Evolutionary conservation across 2,329 filamentous ascomycete genomes (phyloP), one percentile per base, ranked within the genome.

Genomic region (Colletotrichum lindemuthianum): DNA sequence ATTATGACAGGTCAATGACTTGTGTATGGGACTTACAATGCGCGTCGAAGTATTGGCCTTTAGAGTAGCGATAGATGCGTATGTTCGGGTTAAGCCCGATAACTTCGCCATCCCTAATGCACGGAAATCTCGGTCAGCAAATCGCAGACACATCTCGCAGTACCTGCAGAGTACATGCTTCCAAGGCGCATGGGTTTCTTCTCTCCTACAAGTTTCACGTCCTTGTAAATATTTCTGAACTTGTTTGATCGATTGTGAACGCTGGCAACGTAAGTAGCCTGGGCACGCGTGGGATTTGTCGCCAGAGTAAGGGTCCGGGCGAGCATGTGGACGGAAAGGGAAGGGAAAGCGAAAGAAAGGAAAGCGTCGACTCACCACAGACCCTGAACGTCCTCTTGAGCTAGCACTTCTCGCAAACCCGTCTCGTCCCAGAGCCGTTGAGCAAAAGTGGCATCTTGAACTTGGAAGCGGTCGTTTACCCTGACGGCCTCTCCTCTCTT

Each of bases 81-180:
- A 97, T 96, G 69, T 96, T 96, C 8, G 92, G 88, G 76, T 93
- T 97, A 65, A 97, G 78, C 0, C 93, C 93, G n/a, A 96, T 79
- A 0, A 92, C 88, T 53, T 93, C 85, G 34, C 93, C 93, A 61
- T 92, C 93, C 92, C 93, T 97, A 50, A 82, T 72, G 58, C 58
- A 43, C 34, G 34, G 8, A 8, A 39, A 16, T 41, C 47, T 47
- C 39, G 51, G 61, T 39, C 24, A 24, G 24, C 24, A 4, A 24
- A 24, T 24, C 24, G 24, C 5, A 65, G 61, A 39, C 39, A 56
- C 32, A 48, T 33, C 36, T 39, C 39, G 32, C 8, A 24, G 24
- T 24, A 24, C 24, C 24, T 24, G 24, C 13, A 36, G 11, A 13
- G 39, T 44, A 40, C 15, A 49, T 36, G 16, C 8, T n/a, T 36